Evolutionary conservation across 2,329 filamentous ascomycete species (phyloP), one percentile per base, ranked within the genome.

Genomic region (Aureobasidium sp.): DNA sequence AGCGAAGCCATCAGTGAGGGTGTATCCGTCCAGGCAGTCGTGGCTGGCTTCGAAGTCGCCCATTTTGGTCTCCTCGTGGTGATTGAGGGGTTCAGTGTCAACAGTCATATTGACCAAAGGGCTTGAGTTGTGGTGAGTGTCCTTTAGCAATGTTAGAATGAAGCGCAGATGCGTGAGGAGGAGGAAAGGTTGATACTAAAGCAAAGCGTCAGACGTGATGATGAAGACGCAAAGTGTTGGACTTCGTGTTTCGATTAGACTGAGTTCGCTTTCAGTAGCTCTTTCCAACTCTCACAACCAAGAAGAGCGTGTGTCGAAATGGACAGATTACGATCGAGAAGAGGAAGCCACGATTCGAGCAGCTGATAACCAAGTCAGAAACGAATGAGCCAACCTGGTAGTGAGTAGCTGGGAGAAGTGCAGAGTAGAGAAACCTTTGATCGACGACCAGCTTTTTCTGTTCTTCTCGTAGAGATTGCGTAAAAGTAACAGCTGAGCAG

Each of bases 311-410:
- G 44, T 37, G 44, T 27, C 30, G 30, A 14, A 24, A 30, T 37
- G 4, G 30, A 30, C 25, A 27, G n/a, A 48, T 37, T 21, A 19
- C 29, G 44, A 21, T 30, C 30, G 32, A 48, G n/a, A 48, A 24
- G 44, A 27, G 27, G 44, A 37, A 48, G 44, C 30, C n/a, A 37
- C 44, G 44, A 7, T 37, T 17, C 30, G 44, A 19, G 44, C 32
- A 37, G 44, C 44, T 48, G 44, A n/a, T n/a, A 37, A 35, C 44
- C 44, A 14, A 30, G 44, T 48, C n/a, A 37, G 44, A 48, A 24
- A 48, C 32, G 32, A 47, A 37, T 22, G 32, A 27, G 44, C n/a
- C 44, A 37, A 48, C 21, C 17, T 37, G 44, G 10, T 30, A 37
- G 44, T 48, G 44, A 27, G 21, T 12, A 12, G 12, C 6, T 35